Conservation (phyloP, 2,329 filamentous ascomycete genomes). For the Delphinella strobiligena region DNA sequence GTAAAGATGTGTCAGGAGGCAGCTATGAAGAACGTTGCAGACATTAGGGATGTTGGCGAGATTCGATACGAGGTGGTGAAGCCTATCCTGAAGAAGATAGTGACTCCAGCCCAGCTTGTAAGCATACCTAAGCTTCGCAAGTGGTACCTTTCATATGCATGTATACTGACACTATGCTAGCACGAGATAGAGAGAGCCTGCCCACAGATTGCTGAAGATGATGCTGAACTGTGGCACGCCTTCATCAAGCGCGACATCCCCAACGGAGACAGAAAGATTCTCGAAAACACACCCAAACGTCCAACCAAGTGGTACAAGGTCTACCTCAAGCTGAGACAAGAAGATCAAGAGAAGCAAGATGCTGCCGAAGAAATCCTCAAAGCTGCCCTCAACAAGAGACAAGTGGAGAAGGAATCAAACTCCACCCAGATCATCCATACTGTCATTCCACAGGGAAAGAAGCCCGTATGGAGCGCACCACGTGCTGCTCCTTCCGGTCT, state of each 20-base stretch:
- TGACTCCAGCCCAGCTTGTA: conserved; percentile 58
- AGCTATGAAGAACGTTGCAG: conserved; percentile 28
- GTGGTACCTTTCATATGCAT: background rate
- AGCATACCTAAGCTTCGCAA: background rate
- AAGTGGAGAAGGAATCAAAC: conserved; percentile 43
- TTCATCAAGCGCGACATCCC: conserved; percentile 72
- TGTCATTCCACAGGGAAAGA: conserved; percentile 9
- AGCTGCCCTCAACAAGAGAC: conserved; percentile 49
- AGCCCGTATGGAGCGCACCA: conserved; percentile 1
- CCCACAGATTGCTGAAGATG: conserved; percentile 60
- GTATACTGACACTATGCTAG: background rate
- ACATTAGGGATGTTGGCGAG: conserved; percentile 57
- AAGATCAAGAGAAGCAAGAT: conserved; percentile 24
- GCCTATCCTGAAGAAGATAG: conserved; percentile 58
- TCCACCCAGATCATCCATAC: conserved; percentile 27
- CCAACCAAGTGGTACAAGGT: conserved; percentile 65
- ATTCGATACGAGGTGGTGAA: conserved; percentile 55
- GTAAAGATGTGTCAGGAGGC: conserved; percentile 27
- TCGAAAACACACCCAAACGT: conserved; percentile 48
- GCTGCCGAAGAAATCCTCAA: conserved; percentile 20
- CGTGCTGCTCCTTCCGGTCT: conserved; percentile 3
- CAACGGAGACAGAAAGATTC: conserved; percentile 47
- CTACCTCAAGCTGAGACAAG: conserved; percentile 43
- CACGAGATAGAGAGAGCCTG: conserved; percentile 58
- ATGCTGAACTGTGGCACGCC: conserved; percentile 62